These are phyloP conservation scores for Psilocybe azurescens DNA, from an alignment of 768 basidiomycete species.

Conservation along the genomic window DNA sequence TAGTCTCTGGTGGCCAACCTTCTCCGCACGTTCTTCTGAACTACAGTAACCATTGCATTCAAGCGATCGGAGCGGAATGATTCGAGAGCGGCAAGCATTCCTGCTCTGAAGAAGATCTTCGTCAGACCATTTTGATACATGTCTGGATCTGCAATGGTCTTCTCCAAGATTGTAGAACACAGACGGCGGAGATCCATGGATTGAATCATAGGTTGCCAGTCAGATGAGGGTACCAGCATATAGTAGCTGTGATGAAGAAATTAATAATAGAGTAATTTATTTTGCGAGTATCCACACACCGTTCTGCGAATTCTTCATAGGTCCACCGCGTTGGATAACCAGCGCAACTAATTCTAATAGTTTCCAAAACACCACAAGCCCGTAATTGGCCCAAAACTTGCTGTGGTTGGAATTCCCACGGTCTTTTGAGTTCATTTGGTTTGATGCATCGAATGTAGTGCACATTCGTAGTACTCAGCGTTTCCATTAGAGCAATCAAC, in stretches of 20 bases:
- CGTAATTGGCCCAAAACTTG: conserved; percentile 94
- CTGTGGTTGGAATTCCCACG: conserved; percentile 96
- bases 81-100: conserved; percentile 97
- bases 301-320: conserved; percentile 97
- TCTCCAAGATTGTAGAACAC: conserved; percentile 83
- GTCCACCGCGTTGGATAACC: conserved; percentile 99
- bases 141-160: conserved; percentile 90
- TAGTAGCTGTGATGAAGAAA: conserved; percentile 72
- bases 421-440: conserved; percentile 94
- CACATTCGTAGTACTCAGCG: conserved; percentile 95
- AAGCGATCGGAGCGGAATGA: conserved; percentile 86
- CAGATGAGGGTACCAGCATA: conserved; percentile 88
- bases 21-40: conserved; percentile 97
- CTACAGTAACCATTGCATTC: conserved; percentile 90
- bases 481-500: conserved; percentile 93
- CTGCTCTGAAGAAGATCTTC: conserved; percentile 99
- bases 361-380: conserved; percentile 98
- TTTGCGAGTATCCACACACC: conserved; percentile 56
- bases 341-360: conserved; percentile 97
- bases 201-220: conserved; percentile 89
- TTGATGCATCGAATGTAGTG: conserved; percentile 99
- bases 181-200: conserved; percentile 79
- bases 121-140: conserved; percentile 97
- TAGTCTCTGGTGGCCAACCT: conserved; percentile 86
- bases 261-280: background rate